These are phyloP conservation scores for Ceratocystis eucalypticola DNA, from an alignment of 2,329 filamentous ascomycete genomes.

Conservation along the genomic window DNA sequence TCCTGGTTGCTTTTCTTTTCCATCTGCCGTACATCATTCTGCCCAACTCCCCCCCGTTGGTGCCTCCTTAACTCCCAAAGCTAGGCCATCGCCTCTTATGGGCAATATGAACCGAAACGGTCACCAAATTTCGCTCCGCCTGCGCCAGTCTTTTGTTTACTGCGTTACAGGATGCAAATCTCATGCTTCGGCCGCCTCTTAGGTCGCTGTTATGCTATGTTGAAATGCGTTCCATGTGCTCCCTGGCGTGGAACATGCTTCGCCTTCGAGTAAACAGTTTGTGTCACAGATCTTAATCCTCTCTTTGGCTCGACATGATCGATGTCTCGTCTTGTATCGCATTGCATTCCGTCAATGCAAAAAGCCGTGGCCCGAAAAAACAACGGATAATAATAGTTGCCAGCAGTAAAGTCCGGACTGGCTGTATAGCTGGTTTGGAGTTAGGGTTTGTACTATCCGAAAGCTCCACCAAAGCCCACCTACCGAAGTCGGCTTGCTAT, in stretches of 20 bases:
- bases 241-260: background rate
- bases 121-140: background rate
- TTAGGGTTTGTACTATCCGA: background rate
- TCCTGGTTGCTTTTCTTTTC: background rate
- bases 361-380: background rate
- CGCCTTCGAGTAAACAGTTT: background rate
- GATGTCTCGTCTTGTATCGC: conserved; percentile 6
- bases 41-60: too few species aligned
- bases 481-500: background rate
- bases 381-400: too few species aligned
- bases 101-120: background rate
- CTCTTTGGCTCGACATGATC: background rate
- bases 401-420: too few species aligned
- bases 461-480: background rate
- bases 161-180: background rate
- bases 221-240: background rate
- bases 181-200: background rate
- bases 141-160: background rate
- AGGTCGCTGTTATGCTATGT: background rate
- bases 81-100: background rate
- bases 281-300: background rate
- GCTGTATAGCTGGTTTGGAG: too few species aligned
- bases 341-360: background rate
- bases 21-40: background rate
- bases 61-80: background rate